A percentile compares a stretch with the other conserved stretches of the same genome.
Evolutionary conservation across 2,329 filamentous ascomycete species (phyloP).

Genomic region (Fusarium euwallaceae): DNA sequence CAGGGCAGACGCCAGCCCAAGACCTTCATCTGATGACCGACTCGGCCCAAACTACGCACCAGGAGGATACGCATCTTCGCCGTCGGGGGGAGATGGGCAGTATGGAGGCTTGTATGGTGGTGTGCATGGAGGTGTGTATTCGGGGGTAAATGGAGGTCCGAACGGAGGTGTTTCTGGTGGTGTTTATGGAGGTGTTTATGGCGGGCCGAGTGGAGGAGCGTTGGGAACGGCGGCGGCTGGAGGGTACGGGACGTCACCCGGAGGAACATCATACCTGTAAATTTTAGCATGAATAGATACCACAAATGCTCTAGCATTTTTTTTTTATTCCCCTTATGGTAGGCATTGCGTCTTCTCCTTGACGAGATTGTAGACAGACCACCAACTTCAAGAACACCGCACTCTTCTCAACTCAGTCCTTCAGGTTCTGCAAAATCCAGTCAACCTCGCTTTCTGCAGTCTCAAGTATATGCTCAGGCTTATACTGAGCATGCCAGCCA

Average conservation of each 20-base stretch:
- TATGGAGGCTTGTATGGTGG: conserved; percentile 27
- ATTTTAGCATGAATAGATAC: background rate
- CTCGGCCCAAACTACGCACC: conserved; percentile 15
- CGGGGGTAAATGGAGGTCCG: conserved; percentile 17
- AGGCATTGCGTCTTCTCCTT: no score
- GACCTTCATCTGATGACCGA: conserved; percentile 10
- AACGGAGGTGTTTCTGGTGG: conserved; percentile 26
- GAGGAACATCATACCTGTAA: conserved; percentile 4
- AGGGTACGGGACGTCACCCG: conserved; percentile 26
- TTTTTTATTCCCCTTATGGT: no score
- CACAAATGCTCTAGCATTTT: background rate
- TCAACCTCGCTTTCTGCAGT: background rate
- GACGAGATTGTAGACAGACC: background rate
- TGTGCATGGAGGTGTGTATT: conserved; percentile 32
- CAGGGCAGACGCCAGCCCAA: conserved; percentile 15
- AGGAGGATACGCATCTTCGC: conserved; percentile 13
- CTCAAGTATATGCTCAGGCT: background rate
- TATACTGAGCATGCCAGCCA: background rate
- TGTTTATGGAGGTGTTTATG: conserved; percentile 35
- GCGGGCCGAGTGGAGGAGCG: conserved; percentile 20
- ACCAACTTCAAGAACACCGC: background rate
- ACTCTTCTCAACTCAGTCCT: background rate
- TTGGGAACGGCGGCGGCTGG: conserved; percentile 19
- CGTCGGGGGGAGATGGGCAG: conserved; percentile 14
- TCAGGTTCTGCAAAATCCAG: background rate